Base-by-base conservation (phyloP, 371 early-diverging fungal species). In the Mortierella sp. region DNA sequence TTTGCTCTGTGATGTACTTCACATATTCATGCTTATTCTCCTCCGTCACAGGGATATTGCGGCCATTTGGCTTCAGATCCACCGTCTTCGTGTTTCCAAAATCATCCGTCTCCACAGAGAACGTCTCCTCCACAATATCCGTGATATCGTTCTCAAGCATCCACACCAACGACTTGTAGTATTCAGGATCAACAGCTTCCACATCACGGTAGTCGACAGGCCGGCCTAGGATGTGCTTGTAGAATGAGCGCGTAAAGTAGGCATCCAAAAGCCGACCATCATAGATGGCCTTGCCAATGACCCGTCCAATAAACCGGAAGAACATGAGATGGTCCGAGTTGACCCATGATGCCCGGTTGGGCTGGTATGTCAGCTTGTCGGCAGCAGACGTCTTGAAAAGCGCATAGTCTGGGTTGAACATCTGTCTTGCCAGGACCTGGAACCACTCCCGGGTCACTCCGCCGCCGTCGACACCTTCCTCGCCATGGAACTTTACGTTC, bases 401-500 rank as follows among this genome's bases (percentile, higher is more conserved):
- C 8, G 98, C 99, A 76, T 98, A 98, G 81, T 98, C 93, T 11
- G 99, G 99, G 81, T 99, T 96, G 83, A 99, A 97, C 96, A 99
- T 98, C 76, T 98, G 97, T 53, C 96, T 87, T 6, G 98, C 93
- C 6, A 99, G 86, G 8, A 94, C 97, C 52, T 93, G 92, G 88
- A 96, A 98, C 99, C 99, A 99, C 83, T 99, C 99, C 61, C 99
- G 90, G 4, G 97, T 95, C 17, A 99, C 93, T 52, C 99, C 99
- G 30, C 99, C 99, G 26, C 94, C 98, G 87, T 99, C 99, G 1
- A 99, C 93, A 54, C 99, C 99, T 73, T 98, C 98, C 84, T 99
- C 99, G 19, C 95, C 95, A 61, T 92, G 86, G 84, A 99, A 99
- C 48, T 94, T 90, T 24, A 99, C 97, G 70, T 89, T 92, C 43